Evolutionary conservation across 139 green algal species (phyloP), one percentile per base, ranked within the genome.

Genomic region (Marvania coccoides): DNA sequence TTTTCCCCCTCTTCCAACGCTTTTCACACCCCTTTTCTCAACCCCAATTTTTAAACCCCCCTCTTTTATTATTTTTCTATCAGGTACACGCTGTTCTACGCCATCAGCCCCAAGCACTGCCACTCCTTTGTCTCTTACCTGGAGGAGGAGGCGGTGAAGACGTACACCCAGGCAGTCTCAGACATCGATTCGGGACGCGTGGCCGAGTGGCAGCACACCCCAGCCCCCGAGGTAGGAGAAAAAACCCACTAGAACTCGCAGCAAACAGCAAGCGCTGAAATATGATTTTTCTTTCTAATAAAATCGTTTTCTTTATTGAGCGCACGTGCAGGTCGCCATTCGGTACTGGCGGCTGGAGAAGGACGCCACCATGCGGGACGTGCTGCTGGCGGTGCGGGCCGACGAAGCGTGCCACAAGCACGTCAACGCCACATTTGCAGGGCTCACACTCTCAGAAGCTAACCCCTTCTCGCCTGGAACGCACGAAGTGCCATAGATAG

Each of bases 111-210:
- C 62, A 74, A 71, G 42, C 37, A 63, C 35, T 92, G 84, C 73
- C 91, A 97, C 74, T 46, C 78, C 7, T 83, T 95, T 47, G 87
- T 97, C 29, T 90, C n/a, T 1, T 97, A 96, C 73, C 74, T 97
- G 61, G 90, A 97, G 76, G 92, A 98, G 76, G 89, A 98, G 75
- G 92, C 92, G 0, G 82, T 95, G 2, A 80, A 82, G 42, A 97
- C 92, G 2, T 97, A 97, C 88, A 97, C 88, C 3, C 82, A 86
- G 39, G 39, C 64, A 24, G 65, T 92, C 9, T 31, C 78, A 39
- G 85, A 91, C 34, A 84, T 95, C 39, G 86, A 94, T 48, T 57
- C 60, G 3, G 88, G 84, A 37, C 66, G 59, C 19, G 73, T 90
- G 28, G 64, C 71, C 6, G 57, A 88, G 35, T 96, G 86, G 86